A percentile compares a stretch with the other conserved stretches of the same genome.
Conservation (phyloP, 148 eudicot species). For the Pharnaceum exiguum region DNA sequence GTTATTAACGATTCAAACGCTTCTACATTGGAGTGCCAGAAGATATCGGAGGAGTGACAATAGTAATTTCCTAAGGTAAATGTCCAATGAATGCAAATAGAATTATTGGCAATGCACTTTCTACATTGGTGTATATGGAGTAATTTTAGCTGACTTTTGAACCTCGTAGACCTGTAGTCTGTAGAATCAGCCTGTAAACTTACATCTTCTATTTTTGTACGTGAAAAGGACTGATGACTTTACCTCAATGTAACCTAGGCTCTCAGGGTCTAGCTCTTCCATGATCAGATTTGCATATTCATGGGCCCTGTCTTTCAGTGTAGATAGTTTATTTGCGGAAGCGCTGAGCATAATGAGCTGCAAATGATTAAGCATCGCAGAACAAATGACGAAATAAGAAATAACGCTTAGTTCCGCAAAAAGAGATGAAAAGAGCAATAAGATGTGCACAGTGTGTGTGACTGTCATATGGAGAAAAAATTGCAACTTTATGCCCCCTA, state of each 20-base stretch:
- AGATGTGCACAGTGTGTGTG: too few relatives aligned
- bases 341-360: conserved; percentile 96
- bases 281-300: conserved; percentile 89
- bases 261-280: conserved; percentile 95
- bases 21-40: too few relatives aligned
- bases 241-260: conserved; percentile 95
- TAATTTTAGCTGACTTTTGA: too few relatives aligned
- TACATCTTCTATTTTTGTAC: too few relatives aligned
- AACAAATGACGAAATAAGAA: neutral
- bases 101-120: too few relatives aligned
- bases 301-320: conserved; percentile 71
- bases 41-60: too few relatives aligned
- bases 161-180: too few relatives aligned
- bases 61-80: too few relatives aligned
- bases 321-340: conserved; percentile 71
- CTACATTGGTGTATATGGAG: too few relatives aligned
- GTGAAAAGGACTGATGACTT: neutral
- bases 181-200: too few relatives aligned
- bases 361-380: conserved; percentile 5
- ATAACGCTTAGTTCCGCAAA: neutral
- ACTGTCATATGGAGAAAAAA: neutral
- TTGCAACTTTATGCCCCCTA: neutral
- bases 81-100: too few relatives aligned
- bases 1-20: too few relatives aligned
- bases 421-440: neutral